phyloP scores from a whole-genome alignment of 345 rosid genomes.

The Syzygium aqueum region DNA sequence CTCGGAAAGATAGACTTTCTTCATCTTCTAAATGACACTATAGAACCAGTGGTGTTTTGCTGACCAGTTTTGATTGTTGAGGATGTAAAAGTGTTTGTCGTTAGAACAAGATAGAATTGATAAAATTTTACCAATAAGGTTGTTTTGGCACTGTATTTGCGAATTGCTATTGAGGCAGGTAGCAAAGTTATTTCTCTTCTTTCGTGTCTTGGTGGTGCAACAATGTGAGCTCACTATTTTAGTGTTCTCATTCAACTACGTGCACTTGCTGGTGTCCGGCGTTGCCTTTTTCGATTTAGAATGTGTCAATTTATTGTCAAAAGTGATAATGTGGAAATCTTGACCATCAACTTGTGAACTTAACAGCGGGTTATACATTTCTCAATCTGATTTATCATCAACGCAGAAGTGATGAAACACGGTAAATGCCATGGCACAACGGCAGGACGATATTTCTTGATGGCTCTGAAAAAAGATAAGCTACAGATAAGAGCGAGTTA shows the following conservation, averaged over 20 bases:
- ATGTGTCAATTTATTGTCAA: not conserved
- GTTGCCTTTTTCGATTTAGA: not conserved
- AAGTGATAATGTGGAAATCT: not conserved
- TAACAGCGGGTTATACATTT: not conserved
- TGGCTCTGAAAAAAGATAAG: not conserved
- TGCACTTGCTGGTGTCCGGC: not conserved
- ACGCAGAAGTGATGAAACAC: not conserved
- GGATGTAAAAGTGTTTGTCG: not conserved
- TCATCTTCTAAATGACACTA: slow-evolving; percentile 25
- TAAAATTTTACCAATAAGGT: not conserved
- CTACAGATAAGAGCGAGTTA: not conserved
- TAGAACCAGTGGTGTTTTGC: not conserved
- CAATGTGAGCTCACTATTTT: not conserved
- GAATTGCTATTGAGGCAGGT: not conserved
- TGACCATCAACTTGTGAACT: not conserved
- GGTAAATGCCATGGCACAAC: not conserved
- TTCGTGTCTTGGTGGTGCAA: not conserved
- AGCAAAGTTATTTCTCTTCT: not conserved
- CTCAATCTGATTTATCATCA: not conserved
- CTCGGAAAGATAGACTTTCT: slow-evolving; percentile 72
- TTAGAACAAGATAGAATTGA: not conserved
- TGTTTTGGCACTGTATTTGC: not conserved
- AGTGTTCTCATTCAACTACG: not conserved
- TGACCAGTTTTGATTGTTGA: not conserved
- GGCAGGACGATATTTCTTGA: not conserved